Evolutionary conservation across 306 rosid species (phyloP).

Genomic region (Vigna trinervia): DNA sequence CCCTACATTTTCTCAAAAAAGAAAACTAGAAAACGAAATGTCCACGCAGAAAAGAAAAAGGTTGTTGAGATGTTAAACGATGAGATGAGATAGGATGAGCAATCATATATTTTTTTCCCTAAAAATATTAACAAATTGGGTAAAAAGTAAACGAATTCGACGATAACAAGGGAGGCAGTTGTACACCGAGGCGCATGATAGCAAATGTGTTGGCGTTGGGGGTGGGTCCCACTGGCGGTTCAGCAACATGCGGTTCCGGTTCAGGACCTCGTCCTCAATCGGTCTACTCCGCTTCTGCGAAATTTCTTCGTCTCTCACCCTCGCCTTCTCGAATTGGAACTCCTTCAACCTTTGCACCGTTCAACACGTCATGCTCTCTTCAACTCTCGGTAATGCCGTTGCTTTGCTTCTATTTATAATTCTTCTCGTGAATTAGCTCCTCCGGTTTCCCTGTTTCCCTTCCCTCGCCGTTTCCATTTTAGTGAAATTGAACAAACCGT

Average conservation of each 20-base stretch:
- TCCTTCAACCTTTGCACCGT: slow-evolving; percentile 34
- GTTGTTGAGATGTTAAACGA: neutral
- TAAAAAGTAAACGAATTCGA: slow-evolving; percentile 10
- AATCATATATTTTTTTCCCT: neutral
- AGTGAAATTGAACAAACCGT: slow-evolving; percentile 17
- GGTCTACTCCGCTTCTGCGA: slow-evolving; percentile 53
- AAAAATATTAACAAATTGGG: neutral
- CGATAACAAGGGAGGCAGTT: neutral
- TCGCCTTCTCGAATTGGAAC: neutral
- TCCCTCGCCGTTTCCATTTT: neutral
- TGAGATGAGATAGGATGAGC: neutral
- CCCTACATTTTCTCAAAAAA: neutral
- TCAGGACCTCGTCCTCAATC: slow-evolving; percentile 48
- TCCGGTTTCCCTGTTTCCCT: neutral
- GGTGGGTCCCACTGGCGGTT: slow-evolving; percentile 54
- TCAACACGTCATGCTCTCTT: slow-evolving; percentile 48
- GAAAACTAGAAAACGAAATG: neutral
- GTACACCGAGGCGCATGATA: slow-evolving; percentile 26
- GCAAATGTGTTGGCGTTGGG: slow-evolving; percentile 47
- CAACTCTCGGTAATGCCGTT: slow-evolving; percentile 18
- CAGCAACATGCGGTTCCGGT: slow-evolving; percentile 47
- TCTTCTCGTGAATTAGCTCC: slow-evolving; percentile 1
- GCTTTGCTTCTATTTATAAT: neutral
- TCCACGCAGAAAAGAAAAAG: neutral
- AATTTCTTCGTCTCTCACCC: slow-evolving; percentile 43